A percentile compares a stretch with the other conserved stretches of the same genome.
Evolutionary conservation across 2,329 filamentous ascomycete species (phyloP).

Genomic region (Tricladium varicosporioides): DNA sequence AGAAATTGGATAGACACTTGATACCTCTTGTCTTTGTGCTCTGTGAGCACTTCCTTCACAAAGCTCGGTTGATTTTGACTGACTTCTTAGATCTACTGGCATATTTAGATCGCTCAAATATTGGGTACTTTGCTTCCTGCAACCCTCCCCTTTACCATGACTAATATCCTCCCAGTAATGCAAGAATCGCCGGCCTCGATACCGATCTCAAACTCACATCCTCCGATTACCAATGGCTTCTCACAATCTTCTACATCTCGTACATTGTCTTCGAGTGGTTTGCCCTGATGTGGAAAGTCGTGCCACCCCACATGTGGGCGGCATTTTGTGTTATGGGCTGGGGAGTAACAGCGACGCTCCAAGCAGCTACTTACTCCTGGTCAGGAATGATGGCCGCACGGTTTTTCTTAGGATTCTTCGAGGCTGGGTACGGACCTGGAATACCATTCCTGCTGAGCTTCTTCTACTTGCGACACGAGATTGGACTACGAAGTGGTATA

Average conservation of each 20-base stretch:
- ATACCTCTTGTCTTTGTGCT: conserved; percentile 37
- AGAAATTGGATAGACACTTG: conserved; percentile 57
- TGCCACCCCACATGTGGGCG: conserved; percentile 39
- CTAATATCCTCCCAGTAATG: conserved; percentile 37
- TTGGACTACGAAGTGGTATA: conserved; percentile 68
- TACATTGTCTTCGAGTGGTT: conserved; percentile 42
- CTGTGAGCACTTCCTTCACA: conserved; percentile 15
- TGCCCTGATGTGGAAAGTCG: conserved; percentile 38
- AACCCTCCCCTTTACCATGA: not conserved
- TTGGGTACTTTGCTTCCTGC: conserved; percentile 36
- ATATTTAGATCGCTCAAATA: conserved; percentile 49
- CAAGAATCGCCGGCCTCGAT: conserved; percentile 51
- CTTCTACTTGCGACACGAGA: conserved; percentile 52
- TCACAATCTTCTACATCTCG: conserved; percentile 40
- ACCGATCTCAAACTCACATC: conserved; percentile 47
- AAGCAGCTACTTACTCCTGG: conserved; percentile 35
- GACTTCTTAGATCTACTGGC: conserved; percentile 40
- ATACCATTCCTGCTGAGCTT: conserved; percentile 44
- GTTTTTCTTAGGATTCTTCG: conserved; percentile 39
- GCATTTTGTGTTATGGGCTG: conserved; percentile 38
- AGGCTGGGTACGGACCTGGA: conserved; percentile 36
- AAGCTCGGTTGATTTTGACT: not conserved
- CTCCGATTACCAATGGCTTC: conserved; percentile 38
- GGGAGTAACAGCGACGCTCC: conserved; percentile 43
- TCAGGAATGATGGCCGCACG: conserved; percentile 35